phyloP scores from a whole-genome alignment of 2,329 filamentous ascomycete genomes.

The Colletotrichum paranaense region DNA sequence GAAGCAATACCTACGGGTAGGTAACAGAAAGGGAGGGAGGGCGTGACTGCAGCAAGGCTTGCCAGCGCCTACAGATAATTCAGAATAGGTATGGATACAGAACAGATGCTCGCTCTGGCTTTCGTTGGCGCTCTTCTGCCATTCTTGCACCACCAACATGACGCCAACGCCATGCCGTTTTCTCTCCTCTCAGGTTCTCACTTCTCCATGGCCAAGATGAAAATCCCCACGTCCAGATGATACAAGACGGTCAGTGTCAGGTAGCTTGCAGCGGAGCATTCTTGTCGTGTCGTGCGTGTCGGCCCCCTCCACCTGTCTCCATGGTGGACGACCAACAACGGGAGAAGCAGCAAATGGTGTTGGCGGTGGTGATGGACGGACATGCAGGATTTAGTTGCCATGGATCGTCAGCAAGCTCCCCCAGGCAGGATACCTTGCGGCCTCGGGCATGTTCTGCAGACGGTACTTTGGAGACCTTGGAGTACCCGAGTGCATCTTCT shows the following conservation, averaged over 20 bases:
- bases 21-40: background rate
- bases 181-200: background rate
- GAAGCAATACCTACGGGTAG: background rate
- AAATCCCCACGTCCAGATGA: constrained; percentile 5
- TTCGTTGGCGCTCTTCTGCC: background rate
- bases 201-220: background rate
- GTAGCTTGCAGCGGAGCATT: background rate
- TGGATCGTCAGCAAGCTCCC: background rate
- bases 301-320: background rate
- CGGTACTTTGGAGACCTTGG: background rate
- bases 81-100: too few species aligned
- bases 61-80: background rate
- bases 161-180: background rate
- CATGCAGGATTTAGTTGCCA: background rate
- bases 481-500: background rate
- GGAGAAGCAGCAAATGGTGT: background rate
- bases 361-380: background rate
- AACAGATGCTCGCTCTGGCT: background rate
- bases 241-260: background rate
- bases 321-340: background rate
- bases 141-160: constrained; percentile 10
- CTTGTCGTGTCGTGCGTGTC: constrained; percentile 3
- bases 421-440: background rate
- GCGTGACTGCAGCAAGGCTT: constrained; percentile 22
- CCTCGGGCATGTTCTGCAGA: background rate